Evolutionary conservation across 306 rosid species (phyloP).

Genomic region (Fragaria vesca): DNA sequence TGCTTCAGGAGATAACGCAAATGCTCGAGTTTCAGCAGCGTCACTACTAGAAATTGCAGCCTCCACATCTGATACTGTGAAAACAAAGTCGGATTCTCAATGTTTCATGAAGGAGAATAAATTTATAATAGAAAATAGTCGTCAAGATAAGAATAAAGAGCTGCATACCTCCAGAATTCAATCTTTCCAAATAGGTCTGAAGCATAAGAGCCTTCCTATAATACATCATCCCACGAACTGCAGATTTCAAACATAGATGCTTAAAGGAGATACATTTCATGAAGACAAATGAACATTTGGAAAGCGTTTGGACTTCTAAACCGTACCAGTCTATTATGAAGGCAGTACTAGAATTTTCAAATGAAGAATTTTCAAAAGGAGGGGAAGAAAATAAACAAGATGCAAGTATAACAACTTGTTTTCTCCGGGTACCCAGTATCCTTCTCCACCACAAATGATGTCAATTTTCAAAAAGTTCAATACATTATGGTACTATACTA

Average conservation of each 20-base stretch:
- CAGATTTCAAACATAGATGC: slow-evolving; percentile 5
- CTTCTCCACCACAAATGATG: neutral
- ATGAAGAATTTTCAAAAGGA: too few species aligned
- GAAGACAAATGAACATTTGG: slow-evolving; percentile 4
- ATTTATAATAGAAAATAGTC: slow-evolving; percentile 2
- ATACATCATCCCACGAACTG: slow-evolving; percentile 99
- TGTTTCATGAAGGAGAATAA: slow-evolving; percentile 2
- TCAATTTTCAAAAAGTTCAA: neutral
- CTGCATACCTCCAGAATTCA: slow-evolving; percentile 63
- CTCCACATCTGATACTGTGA: slow-evolving; percentile 59
- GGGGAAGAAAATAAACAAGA: neutral
- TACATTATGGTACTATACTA: neutral
- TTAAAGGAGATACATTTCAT: neutral
- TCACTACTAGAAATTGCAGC: slow-evolving; percentile 58
- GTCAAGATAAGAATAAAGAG: neutral
- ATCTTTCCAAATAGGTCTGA: slow-evolving; percentile 84
- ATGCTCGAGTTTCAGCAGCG: slow-evolving; percentile 59
- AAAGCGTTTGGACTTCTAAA: neutral
- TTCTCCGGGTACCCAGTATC: neutral
- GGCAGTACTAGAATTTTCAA: neutral
- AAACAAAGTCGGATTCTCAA: slow-evolving; percentile 14
- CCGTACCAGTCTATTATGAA: neutral
- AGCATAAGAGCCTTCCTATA: slow-evolving; percentile 95
- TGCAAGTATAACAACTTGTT: neutral
- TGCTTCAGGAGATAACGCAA: slow-evolving; percentile 79